phyloP scores from a whole-genome alignment of 192 early-diverging fungal genomes.

The Coemansia sp. region DNA sequence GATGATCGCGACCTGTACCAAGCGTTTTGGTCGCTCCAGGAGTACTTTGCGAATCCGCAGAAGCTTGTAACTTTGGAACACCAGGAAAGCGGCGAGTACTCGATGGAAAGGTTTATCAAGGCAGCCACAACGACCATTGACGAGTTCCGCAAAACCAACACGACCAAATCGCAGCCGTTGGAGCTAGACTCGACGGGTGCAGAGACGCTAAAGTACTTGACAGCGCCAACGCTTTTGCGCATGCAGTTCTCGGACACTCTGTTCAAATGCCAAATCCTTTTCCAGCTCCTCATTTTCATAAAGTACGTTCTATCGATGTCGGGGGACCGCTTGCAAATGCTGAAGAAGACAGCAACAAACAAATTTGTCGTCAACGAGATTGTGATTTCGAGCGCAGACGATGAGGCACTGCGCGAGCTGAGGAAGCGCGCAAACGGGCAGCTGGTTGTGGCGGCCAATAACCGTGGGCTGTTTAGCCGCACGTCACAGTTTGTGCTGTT shows the following conservation, averaged over 20 bases:
- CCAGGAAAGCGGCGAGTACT: not conserved
- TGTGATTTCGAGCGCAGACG: slow-evolving; percentile 42
- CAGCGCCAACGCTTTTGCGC: slow-evolving; percentile 33
- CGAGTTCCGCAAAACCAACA: slow-evolving; percentile 38
- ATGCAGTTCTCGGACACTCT: slow-evolving; percentile 73
- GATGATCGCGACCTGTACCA: slow-evolving; percentile 56
- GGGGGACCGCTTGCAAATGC: slow-evolving; percentile 47
- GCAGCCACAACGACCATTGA: slow-evolving; percentile 29
- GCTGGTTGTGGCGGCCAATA: slow-evolving; percentile 57
- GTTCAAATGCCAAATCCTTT: slow-evolving; percentile 83
- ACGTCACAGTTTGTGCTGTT: slow-evolving; percentile 67
- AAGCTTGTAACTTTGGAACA: slow-evolving; percentile 39
- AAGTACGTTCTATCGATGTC: slow-evolving; percentile 68
- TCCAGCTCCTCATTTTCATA: slow-evolving; percentile 85
- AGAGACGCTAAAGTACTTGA: slow-evolving; percentile 31
- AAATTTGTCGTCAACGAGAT: slow-evolving; percentile 59
- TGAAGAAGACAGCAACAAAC: slow-evolving; percentile 56
- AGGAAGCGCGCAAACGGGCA: slow-evolving; percentile 53
- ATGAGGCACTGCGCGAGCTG: slow-evolving; percentile 58
- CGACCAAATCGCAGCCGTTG: slow-evolving; percentile 9
- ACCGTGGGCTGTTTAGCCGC: slow-evolving; percentile 63
- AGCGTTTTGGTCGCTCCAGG: slow-evolving; percentile 79
- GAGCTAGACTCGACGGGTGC: slow-evolving; percentile 19
- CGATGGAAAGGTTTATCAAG: slow-evolving; percentile 12
- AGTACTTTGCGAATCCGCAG: slow-evolving; percentile 71